Base-by-base conservation (phyloP, 2,329 filamentous ascomycete genomes). In the Fusarium austroafricanum region DNA sequence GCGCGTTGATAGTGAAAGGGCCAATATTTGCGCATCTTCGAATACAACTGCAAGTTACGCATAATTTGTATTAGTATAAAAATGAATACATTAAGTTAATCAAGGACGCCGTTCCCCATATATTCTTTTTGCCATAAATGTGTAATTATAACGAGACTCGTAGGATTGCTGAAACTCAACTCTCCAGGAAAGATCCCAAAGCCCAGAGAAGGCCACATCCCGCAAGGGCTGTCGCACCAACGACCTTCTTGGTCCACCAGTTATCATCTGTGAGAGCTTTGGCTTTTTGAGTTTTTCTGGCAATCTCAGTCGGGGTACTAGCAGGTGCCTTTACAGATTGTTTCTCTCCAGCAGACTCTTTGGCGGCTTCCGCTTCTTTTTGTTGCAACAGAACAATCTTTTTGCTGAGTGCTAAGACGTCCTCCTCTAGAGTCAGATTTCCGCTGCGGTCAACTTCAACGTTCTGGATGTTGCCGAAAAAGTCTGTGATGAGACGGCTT, bases 401-500 rank as follows among this genome's bases (percentile, higher is more conserved):
- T 79, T 83, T 86, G 75, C 92, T 92, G 46, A 97, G 85, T n/a
- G 90, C 87, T 33, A 92, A 81, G 63, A 97, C 80, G 73, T 97
- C 94, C 71, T 94, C 90, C 49, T 90, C 89, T 44, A 89, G 85
- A 37, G 81, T 86, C 54, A 82, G 80, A 61, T 85, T 86, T 59
- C 86, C 84, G 43, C 83, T 82, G 26, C 84, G 85, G 70, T 96
- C 92, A 5, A 98, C 89, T 79, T 98, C 96, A 5, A 99, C 94
- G 71, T 95, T 97, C 78, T 99, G 96, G 15, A 98, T 94, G 77
- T 98, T 99, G 23, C 96, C 96, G 68, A 99, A 98, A 81, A 99
- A 99, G 77, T 99, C 96, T 73, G 97, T 96, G 39, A 99, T 89
- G 29, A 96, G 85, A 40, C 94, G 89, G 71, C 91, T 88, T 54